Percentiles rank a stretch among this genome's conserved stretches.
These are phyloP conservation scores for Hypsizygus ulmarius DNA, from an alignment of 1,284 basidiomycete species.

Conservation along the genomic window DNA sequence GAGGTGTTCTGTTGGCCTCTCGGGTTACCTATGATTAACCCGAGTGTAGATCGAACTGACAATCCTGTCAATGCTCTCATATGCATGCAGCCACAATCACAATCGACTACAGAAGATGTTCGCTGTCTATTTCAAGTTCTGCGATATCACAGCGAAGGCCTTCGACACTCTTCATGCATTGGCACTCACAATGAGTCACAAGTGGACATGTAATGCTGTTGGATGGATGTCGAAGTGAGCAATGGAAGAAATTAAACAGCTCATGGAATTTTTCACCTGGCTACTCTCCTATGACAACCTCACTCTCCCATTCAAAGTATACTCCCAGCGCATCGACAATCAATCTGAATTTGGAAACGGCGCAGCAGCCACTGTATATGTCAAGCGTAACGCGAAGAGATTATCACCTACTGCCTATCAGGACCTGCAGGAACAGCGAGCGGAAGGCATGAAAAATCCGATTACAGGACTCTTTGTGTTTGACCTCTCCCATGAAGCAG, in stretches of 20 bases:
- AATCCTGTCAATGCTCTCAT: conserved; percentile 26
- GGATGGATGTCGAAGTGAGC: conserved; percentile 23
- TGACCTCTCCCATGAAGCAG: conserved; percentile 15
- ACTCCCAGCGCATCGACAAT: conserved; percentile 35
- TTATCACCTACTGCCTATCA: conserved; percentile 19
- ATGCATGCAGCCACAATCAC: conserved; percentile 27
- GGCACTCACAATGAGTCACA: conserved; percentile 36
- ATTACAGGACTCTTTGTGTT: conserved; percentile 23
- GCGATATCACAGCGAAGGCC: conserved; percentile 31
- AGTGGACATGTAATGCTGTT: conserved; percentile 30
- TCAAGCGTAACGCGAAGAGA: conserved; percentile 20
- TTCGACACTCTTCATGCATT: conserved; percentile 33
- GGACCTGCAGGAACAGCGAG: conserved; percentile 20
- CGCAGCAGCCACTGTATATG: conserved; percentile 34
- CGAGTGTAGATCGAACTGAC: conserved; percentile 21
- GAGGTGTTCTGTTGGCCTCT: not conserved
- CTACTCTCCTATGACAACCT: conserved; percentile 38
- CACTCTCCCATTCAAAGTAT: conserved; percentile 33
- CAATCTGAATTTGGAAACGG: conserved; percentile 34
- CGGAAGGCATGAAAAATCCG: conserved; percentile 21
- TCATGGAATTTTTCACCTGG: conserved; percentile 24
- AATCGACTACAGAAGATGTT: conserved; percentile 28
- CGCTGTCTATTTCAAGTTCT: conserved; percentile 34
- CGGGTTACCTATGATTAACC: not conserved
- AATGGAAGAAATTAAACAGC: conserved; percentile 20